These are phyloP conservation scores for Exophiala calicioides DNA, from an alignment of 2,329 filamentous ascomycete genomes.

Conservation along the genomic window DNA sequence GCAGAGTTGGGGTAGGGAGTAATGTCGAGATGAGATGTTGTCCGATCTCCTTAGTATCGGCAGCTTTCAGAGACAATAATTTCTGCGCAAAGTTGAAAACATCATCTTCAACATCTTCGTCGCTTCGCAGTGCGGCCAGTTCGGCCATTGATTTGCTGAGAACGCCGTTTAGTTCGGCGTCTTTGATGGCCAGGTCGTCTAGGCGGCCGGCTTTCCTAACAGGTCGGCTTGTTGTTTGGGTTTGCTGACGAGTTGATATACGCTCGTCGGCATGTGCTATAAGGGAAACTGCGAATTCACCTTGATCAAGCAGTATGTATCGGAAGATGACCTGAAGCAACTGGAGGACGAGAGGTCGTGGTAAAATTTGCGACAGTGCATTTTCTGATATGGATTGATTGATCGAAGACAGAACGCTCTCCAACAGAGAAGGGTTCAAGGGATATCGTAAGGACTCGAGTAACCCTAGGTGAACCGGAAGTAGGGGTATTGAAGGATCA, in stretches of 20 bases:
- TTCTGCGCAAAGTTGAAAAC: slow-evolving; percentile 79
- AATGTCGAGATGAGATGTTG: slow-evolving; percentile 44
- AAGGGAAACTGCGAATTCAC: slow-evolving; percentile 87
- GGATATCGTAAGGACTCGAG: slow-evolving; percentile 63
- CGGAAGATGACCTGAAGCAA: slow-evolving; percentile 76
- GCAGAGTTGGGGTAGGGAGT: slow-evolving; percentile 71
- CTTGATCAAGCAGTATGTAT: slow-evolving; percentile 82
- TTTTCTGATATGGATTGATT: slow-evolving; percentile 80
- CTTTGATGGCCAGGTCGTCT: slow-evolving; percentile 71
- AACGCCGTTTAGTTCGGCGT: slow-evolving; percentile 79
- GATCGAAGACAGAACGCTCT: slow-evolving; percentile 72
- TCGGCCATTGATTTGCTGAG: slow-evolving; percentile 77
- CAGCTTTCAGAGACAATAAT: slow-evolving; percentile 66
- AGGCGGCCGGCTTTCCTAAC: slow-evolving; percentile 39
- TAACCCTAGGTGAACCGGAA: slow-evolving; percentile 33
- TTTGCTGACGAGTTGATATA: slow-evolving; percentile 68
- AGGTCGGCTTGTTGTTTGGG: slow-evolving; percentile 44
- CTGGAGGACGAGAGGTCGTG: slow-evolving; percentile 73
- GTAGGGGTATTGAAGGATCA: slow-evolving; percentile 33
- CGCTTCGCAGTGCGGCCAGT: slow-evolving; percentile 73
- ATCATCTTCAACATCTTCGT: slow-evolving; percentile 74
- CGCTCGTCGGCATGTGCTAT: slow-evolving; percentile 82
- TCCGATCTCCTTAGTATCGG: slow-evolving; percentile 48
- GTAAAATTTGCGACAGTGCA: slow-evolving; percentile 77
- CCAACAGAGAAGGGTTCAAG: slow-evolving; percentile 69